Conservation (phyloP, 1,284 basidiomycete species). For the Ceratobasidium theobromae region DNA sequence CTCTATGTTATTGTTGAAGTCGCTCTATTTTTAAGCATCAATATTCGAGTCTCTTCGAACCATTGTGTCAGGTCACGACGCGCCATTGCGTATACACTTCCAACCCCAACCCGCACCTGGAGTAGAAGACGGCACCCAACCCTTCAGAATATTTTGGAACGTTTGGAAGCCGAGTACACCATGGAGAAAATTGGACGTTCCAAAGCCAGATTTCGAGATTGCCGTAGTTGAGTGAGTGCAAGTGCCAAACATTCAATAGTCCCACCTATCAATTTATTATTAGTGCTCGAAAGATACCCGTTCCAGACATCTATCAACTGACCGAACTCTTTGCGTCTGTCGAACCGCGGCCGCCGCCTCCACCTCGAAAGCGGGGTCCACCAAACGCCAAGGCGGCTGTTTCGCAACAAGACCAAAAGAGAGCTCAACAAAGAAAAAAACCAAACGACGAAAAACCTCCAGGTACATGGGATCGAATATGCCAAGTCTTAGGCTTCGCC, state of each 20-base stretch:
- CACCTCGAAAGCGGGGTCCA: slow-evolving; percentile 30
- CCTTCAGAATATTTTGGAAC: slow-evolving; percentile 86
- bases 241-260: not conserved
- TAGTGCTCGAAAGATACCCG: slow-evolving; percentile 69
- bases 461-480: slow-evolving; percentile 23
- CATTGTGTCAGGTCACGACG: slow-evolving; percentile 62
- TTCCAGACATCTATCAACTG: slow-evolving; percentile 72
- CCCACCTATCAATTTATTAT: slow-evolving; percentile 5
- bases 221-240: slow-evolving; percentile 77
- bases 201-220: slow-evolving; percentile 83
- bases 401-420: slow-evolving; percentile 40
- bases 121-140: slow-evolving; percentile 44
- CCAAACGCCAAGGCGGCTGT: slow-evolving; percentile 42
- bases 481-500: not conserved
- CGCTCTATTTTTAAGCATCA: slow-evolving; percentile 61
- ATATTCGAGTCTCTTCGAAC: slow-evolving; percentile 76
- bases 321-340: slow-evolving; percentile 60
- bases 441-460: slow-evolving; percentile 8
- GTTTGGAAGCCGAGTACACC: slow-evolving; percentile 88
- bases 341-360: slow-evolving; percentile 33
- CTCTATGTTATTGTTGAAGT: too few relatives aligned
- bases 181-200: slow-evolving; percentile 77
- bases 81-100: too few relatives aligned
- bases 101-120: slow-evolving; percentile 44
- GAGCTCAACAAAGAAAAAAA: slow-evolving; percentile 22